Evolutionary conservation across 1,284 basidiomycete species (phyloP), one percentile per base, ranked within the genome.

Genomic region (Ceratobasidium papillatum): DNA sequence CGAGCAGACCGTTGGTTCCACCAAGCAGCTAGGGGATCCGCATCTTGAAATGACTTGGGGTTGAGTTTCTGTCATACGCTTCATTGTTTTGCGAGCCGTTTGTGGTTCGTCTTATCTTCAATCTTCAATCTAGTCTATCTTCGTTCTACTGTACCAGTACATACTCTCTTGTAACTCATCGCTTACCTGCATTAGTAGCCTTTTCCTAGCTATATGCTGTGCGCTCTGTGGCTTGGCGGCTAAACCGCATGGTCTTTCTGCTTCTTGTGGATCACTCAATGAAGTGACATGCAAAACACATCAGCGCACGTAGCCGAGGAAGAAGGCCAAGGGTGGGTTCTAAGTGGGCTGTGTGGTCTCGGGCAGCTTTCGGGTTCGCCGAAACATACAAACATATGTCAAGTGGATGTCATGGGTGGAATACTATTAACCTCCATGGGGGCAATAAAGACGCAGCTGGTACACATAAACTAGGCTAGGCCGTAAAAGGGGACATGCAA

Each of bases 351-450:
- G 56, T 59, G 56, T 59, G 34, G 17, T 59, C 30, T 56, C 34
- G 56, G 56, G 14, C 32, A 22, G 56, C 32, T 14, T 32, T n/a
- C 56, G 34, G 56, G 9, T n/a, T 59, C 45, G 19, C 56, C 56
- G 56, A 59, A 9, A 12, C 14, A 14, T 19, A 34, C 54, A 32
- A 2, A 58, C 17, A 30, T 22, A 36, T 30, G 7, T 47, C 45
- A 47, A n/a, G 19, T 17, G 19, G 3, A 38, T 22, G 3, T 19
- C 56, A 59, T 36, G 34, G 11, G 27, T 5, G 34, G 11, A n/a
- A 1, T 59, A n/a, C 19, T 38, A 59, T 59, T 59, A 59, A 38
- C 27, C 32, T n/a, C 56, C 56, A 59, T 59, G 56, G 22, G 56
- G 32, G 56, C 56, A 34, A 59, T 59, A 59, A 59, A 19, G 32